phyloP scores from a whole-genome alignment of 2,329 filamentous ascomycete species.

The Fusarium aywerte region DNA sequence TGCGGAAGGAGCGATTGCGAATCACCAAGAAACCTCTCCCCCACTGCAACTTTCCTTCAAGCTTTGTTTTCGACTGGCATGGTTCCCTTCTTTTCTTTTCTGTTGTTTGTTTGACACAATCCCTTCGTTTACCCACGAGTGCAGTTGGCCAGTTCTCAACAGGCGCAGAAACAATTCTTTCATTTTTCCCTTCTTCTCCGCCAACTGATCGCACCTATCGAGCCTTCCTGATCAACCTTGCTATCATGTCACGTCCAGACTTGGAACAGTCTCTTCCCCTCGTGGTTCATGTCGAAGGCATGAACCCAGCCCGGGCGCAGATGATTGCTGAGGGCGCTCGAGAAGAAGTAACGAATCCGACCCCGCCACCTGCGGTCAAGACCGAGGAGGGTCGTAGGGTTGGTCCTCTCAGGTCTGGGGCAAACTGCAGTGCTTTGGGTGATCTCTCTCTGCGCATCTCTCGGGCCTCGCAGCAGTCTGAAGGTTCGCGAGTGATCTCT shows the following conservation, averaged over 20 bases:
- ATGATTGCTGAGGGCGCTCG: slow-evolving; percentile 39
- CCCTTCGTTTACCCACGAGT: not conserved
- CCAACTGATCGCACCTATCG: not conserved
- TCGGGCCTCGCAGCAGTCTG: not conserved
- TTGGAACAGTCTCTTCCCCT: slow-evolving; percentile 1
- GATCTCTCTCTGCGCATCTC: slow-evolving; percentile 25
- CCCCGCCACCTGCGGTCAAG: slow-evolving; percentile 10
- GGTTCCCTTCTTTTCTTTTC: not conserved
- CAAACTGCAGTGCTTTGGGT: slow-evolving; percentile 34
- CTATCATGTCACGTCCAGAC: slow-evolving; percentile 7
- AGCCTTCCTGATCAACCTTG: not conserved
- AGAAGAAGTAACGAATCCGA: slow-evolving; percentile 8
- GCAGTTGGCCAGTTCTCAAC: not conserved
- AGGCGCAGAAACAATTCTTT: not conserved
- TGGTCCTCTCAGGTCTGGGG: slow-evolving; percentile 20
- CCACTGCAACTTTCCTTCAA: not conserved
- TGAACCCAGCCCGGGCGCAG: slow-evolving; percentile 46
- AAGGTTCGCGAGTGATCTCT: not conserved
- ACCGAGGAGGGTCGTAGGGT: slow-evolving; percentile 1
- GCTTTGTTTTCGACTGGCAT: no score
- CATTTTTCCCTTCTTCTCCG: not conserved
- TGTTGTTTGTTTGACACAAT: not conserved
- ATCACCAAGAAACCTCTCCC: not conserved
- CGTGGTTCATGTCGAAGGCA: slow-evolving; percentile 16
- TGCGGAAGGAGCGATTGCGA: slow-evolving; percentile 6